Percentiles rank a stretch among this genome's conserved stretches.
These are phyloP conservation scores for Scalesia atractyloides DNA, from an alignment of 129 eudicot genomes.

Conservation along the genomic window DNA sequence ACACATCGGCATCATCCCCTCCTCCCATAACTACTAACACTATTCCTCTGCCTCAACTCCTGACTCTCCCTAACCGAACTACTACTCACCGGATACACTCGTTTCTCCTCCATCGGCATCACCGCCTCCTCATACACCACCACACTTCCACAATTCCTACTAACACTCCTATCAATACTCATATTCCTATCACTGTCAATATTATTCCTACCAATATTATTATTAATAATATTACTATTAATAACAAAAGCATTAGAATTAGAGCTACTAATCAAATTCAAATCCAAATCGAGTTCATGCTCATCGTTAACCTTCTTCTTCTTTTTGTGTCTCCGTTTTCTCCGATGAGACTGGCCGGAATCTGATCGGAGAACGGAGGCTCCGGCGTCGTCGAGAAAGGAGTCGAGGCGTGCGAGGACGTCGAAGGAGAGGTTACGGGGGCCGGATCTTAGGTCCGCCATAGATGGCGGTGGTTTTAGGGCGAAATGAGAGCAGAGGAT, in stretches of 20 bases:
- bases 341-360: conserved; percentile 41
- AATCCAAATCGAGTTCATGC: conserved; percentile 9
- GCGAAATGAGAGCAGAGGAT: background rate
- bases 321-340: conserved; percentile 46
- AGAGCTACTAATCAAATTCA: conserved; percentile 3
- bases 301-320: conserved; percentile 35
- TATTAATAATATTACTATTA: conserved; percentile 25
- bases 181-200: conserved; percentile 9
- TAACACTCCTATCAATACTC: conserved; percentile 19
- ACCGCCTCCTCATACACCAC: conserved; percentile 44
- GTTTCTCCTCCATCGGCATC: conserved; percentile 36
- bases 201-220: conserved; percentile 24
- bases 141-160: conserved; percentile 32
- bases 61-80: conserved; percentile 33
- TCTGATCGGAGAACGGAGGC: conserved; percentile 42
- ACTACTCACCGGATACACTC: conserved; percentile 32
- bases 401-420: conserved; percentile 42
- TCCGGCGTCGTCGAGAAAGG: conserved; percentile 34
- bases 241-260: conserved; percentile 19
- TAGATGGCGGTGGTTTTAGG: conserved; percentile 3
- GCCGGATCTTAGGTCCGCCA: conserved; percentile 44
- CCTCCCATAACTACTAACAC: conserved; percentile 31
- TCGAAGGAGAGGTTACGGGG: conserved; percentile 63
- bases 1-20: conserved; percentile 23
- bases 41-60: conserved; percentile 70